Evolutionary conservation across 495 filamentous ascomycete species (phyloP), one percentile per base, ranked within the genome.

Genomic region (Diplogelasinospora grovesii): DNA sequence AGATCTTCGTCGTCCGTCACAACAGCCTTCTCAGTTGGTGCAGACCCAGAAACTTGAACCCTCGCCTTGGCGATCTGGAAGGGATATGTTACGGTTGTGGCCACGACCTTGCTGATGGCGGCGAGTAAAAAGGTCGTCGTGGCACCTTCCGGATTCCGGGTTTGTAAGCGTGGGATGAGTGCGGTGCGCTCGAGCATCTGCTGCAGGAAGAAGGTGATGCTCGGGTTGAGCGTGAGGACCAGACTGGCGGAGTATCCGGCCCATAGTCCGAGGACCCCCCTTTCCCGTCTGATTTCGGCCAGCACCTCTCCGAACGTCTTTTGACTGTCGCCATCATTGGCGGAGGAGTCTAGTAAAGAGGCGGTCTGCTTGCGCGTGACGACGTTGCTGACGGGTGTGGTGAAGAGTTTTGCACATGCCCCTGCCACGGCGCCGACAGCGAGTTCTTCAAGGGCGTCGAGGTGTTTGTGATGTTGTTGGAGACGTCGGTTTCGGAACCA

Each of bases 221-320:
- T 80, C 7, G 89, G 89, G 52, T 96, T 95, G 1, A 95, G 66
- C 1, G 89, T 89, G 22, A 96, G 60, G 35, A 94, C 70, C 36
- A 92, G 59, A 20, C 74, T 77, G 0, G 88, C 88, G 9, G 83
- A 83, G 61, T 95, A 95, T 3, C 90, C 90, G 0, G 87, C 85
- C 89, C 90, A 95, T 48, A 95, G 85, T 0, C 89, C 89, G 51
- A 52, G 9, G 6, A 90, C 36, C 0, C 89, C 90, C 51, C 85
- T 83, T 54, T 92, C 85, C 1, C 61, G 41, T 8, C 65, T 60
- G 35, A 95, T 90, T 25, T 75, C 66, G 2, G 63, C 57, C 13
- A 81, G 71, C 29, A 86, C 86, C 18, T 81, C 70, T 3, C 65
- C 59, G 2, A 80, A 74, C 14, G 64, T 74, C 7, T 5, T 27